Percentiles rank a stretch among this genome's conserved stretches.
phyloP scores from a whole-genome alignment of 163 green algal species.

The Scenedesmus sp. region DNA sequence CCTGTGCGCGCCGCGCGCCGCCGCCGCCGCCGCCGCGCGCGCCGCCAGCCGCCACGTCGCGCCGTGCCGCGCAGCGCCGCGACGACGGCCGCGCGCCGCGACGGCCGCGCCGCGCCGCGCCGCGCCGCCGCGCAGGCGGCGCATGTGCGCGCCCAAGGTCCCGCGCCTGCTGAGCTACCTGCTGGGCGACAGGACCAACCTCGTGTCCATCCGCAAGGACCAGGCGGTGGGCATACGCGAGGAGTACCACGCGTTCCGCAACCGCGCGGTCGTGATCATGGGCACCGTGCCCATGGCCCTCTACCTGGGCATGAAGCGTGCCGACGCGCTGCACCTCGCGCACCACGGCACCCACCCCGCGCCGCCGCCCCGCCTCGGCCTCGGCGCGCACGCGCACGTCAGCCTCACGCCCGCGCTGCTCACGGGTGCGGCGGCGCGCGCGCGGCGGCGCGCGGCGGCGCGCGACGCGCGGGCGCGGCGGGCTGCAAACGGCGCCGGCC shows the following conservation, averaged over 20 bases:
- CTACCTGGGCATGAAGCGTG: slow-evolving; percentile 65
- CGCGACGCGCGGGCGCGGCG: too few species aligned
- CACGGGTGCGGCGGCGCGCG: too few species aligned
- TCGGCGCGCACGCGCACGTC: slow-evolving; percentile 35
- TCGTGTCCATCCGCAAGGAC: slow-evolving; percentile 67
- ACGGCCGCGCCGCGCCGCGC: background rate
- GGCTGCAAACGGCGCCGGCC: too few species aligned
- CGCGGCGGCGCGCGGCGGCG: too few species aligned
- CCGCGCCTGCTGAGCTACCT: slow-evolving; percentile 35
- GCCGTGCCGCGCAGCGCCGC: too few species aligned
- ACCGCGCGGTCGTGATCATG: slow-evolving; percentile 66
- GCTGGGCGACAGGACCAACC: slow-evolving; percentile 23
- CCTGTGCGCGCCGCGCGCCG: slow-evolving; percentile 22
- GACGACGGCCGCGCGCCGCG: background rate
- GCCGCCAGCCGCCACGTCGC: too few species aligned
- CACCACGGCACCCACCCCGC: too few species aligned
- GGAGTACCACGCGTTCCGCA: slow-evolving; percentile 86
- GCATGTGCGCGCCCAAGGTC: slow-evolving; percentile 34
- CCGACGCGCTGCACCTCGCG: slow-evolving; percentile 43
- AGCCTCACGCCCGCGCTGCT: slow-evolving; percentile 73
- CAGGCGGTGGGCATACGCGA: slow-evolving; percentile 78
- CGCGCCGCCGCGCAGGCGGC: slow-evolving; percentile 15
- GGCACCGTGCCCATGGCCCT: slow-evolving; percentile 67
- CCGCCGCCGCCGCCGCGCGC: too few species aligned
- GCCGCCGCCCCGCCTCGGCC: too few species aligned